phyloP scores from a whole-genome alignment of 495 filamentous ascomycete genomes.

The Aspergillus ellipticus region DNA sequence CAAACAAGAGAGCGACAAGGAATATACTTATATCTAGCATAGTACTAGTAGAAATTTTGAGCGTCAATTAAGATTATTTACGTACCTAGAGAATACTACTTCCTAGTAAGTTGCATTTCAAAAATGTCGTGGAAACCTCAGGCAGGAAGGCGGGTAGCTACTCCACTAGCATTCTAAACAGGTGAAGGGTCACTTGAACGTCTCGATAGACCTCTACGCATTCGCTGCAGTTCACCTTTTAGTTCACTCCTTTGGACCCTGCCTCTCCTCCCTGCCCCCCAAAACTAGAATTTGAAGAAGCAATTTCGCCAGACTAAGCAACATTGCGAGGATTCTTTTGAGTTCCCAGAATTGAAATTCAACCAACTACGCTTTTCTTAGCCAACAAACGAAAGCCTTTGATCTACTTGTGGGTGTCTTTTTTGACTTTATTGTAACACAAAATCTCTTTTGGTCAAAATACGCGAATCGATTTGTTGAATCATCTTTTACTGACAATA shows the following conservation, averaged over 20 bases:
- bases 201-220: not conserved
- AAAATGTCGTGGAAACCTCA: not conserved
- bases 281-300: too few relatives aligned
- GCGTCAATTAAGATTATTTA: too few relatives aligned
- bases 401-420: not conserved
- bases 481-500: not conserved
- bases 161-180: conserved; percentile 4
- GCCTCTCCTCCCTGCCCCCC: too few relatives aligned
- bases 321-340: too few relatives aligned
- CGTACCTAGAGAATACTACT: too few relatives aligned
- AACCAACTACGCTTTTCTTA: not conserved
- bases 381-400: not conserved
- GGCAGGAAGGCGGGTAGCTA: conserved; percentile 8
- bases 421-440: not conserved
- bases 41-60: too few relatives aligned
- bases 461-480: not conserved
- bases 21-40: too few relatives aligned
- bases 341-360: not conserved
- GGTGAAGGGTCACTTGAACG: not conserved
- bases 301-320: too few relatives aligned
- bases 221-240: not conserved
- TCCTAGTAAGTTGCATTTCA: not conserved
- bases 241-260: not conserved
- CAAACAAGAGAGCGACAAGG: too few relatives aligned
- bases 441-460: not conserved